These are phyloP conservation scores for Lotus japonicus DNA, from an alignment of 306 rosid genomes.

Conservation along the genomic window DNA sequence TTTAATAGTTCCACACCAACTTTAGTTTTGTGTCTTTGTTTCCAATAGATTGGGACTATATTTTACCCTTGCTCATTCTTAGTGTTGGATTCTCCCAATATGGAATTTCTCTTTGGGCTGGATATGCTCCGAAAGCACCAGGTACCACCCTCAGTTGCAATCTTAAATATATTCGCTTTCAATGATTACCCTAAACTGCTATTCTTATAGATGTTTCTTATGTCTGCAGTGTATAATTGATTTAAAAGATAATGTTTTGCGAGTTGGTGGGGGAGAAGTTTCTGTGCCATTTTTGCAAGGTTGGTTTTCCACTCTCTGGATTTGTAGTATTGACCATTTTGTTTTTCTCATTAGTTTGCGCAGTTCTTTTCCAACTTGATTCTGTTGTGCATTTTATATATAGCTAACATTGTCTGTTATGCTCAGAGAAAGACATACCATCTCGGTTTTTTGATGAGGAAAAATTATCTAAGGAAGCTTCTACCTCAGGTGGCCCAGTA, in stretches of 20 bases:
- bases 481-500: constrained; percentile 67
- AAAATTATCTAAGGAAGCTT: constrained; percentile 51
- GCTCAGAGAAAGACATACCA: constrained; percentile 87
- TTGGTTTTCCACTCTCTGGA: constrained; percentile 24
- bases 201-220: constrained; percentile 14
- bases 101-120: constrained; percentile 94
- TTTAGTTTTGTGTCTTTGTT: constrained; percentile 9
- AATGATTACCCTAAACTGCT: background rate
- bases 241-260: constrained; percentile 72
- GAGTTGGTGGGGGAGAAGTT: constrained; percentile 97
- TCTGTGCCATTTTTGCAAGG: constrained; percentile 93
- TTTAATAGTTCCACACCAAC: background rate
- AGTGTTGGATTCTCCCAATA: constrained; percentile 84
- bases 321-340: background rate
- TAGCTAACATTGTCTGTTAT: constrained; percentile 8
- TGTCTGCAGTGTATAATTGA: constrained; percentile 76
- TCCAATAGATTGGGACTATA: constrained; percentile 63
- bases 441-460: constrained; percentile 60
- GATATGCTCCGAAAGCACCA: constrained; percentile 99
- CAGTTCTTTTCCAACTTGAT: background rate
- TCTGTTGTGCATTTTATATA: background rate
- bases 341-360: background rate
- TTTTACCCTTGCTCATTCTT: constrained; percentile 90
- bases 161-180: background rate
- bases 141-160: constrained; percentile 39